phyloP scores from a whole-genome alignment of 805 yeast species.

The Sungouiozyma intestinalis region DNA sequence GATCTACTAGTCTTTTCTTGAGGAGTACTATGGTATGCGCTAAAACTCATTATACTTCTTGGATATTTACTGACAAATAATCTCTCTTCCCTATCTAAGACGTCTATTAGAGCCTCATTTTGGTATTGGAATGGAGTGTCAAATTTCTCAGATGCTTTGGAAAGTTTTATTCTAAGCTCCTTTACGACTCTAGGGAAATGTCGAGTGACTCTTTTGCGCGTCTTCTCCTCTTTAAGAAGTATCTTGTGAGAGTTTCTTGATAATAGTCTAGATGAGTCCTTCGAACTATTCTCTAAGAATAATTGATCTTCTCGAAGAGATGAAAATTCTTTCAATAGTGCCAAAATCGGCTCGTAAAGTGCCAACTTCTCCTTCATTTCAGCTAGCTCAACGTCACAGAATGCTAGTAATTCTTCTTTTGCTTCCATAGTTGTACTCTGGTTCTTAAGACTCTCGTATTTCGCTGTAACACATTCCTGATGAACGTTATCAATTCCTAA shows the following conservation, averaged over 20 bases:
- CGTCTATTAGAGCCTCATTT: conserved; percentile 20
- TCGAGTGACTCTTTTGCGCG: conserved; percentile 56
- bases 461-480: conserved; percentile 36
- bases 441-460: conserved; percentile 8
- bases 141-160: conserved; percentile 37
- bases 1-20: neutral
- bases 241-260: conserved; percentile 71
- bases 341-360: conserved; percentile 44
- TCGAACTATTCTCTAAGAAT: conserved; percentile 56
- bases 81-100: conserved; percentile 23
- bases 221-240: conserved; percentile 67
- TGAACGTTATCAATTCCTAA: conserved; percentile 49
- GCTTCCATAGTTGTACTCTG: conserved; percentile 25
- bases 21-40: neutral
- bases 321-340: conserved; percentile 44
- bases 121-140: conserved; percentile 28
- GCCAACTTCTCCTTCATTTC: conserved; percentile 41
- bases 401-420: conserved; percentile 50
- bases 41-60: conserved; percentile 20
- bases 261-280: conserved; percentile 69
- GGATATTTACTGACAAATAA: conserved; percentile 26
- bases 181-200: conserved; percentile 55
- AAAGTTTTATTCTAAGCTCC: conserved; percentile 39
- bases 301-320: conserved; percentile 49
- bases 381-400: conserved; percentile 54